Evolutionary conservation across 495 filamentous ascomycete genomes (phyloP).

Genomic region (Penicillium robsamsonii): DNA sequence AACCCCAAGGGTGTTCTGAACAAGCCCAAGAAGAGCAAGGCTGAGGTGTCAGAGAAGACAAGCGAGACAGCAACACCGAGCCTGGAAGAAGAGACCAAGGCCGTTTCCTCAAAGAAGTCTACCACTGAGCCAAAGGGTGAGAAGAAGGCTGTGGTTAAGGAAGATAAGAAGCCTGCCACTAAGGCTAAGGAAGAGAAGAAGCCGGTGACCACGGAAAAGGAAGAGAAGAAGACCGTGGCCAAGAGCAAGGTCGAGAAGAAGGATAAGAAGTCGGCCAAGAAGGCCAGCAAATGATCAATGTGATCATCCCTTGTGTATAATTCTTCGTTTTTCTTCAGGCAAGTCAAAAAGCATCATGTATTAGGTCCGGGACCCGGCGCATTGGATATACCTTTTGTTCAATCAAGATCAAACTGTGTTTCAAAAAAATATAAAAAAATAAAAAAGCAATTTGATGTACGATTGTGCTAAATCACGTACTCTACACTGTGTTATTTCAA

Average conservation of each 20-base stretch:
- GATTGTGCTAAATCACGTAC: background rate
- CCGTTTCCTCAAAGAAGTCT: slow-evolving; percentile 15
- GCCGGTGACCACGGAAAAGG: no score
- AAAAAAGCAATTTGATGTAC: slow-evolving; percentile 5
- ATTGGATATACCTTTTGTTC: slow-evolving; percentile 30
- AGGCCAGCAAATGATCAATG: slow-evolving; percentile 36
- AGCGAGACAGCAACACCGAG: slow-evolving; percentile 2
- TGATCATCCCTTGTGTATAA: slow-evolving; percentile 27
- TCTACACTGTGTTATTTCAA: no score
- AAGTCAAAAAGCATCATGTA: slow-evolving; percentile 33
- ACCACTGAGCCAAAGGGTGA: slow-evolving; percentile 18
- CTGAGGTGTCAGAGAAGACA: slow-evolving; percentile 14
- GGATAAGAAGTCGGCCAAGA: slow-evolving; percentile 38
- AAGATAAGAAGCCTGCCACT: slow-evolving; percentile 24
- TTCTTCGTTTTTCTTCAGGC: slow-evolving; percentile 20
- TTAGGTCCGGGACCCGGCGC: slow-evolving; percentile 31
- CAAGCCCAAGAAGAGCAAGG: slow-evolving; percentile 38
- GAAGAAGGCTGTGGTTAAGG: slow-evolving; percentile 20
- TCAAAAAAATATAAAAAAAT: background rate
- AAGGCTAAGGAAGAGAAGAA: slow-evolving; percentile 23
- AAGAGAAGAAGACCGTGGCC: background rate
- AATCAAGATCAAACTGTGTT: slow-evolving; percentile 15
- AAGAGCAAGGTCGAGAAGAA: slow-evolving; percentile 19
- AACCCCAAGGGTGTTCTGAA: slow-evolving; percentile 59
- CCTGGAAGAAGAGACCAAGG: slow-evolving; percentile 13